A percentile compares a stretch with the other conserved stretches of the same genome.
These are phyloP conservation scores for Lactifluus hygrophoroides DNA, from an alignment of 768 basidiomycete species.

Conservation along the genomic window DNA sequence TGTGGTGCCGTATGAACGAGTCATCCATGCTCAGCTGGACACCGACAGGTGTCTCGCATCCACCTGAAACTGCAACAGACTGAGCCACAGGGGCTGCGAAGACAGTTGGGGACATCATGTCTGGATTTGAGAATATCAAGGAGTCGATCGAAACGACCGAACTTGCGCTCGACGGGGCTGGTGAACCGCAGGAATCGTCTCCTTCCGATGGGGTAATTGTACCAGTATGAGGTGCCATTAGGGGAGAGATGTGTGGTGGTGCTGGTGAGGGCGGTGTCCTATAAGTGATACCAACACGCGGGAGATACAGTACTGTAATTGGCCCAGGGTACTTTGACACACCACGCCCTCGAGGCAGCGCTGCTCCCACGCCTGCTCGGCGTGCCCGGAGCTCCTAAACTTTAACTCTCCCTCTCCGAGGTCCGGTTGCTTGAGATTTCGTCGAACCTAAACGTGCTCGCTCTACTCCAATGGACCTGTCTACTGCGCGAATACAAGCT, in stretches of 20 bases:
- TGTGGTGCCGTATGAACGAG: conserved; percentile 1
- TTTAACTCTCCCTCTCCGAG: too few species aligned
- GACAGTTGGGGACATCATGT: background rate
- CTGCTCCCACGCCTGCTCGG: background rate
- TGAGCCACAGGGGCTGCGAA: background rate
- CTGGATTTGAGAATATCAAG: background rate
- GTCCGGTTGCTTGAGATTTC: too few species aligned
- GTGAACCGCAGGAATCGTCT: background rate
- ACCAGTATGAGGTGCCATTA: background rate
- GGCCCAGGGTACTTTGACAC: too few species aligned
- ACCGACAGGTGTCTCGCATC: background rate
- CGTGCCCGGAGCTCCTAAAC: too few species aligned
- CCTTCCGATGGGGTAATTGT: background rate
- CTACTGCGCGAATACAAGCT: too few species aligned
- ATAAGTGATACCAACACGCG: conserved; percentile 3
- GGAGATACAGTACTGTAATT: too few species aligned
- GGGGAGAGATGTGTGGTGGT: background rate
- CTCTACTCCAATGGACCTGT: too few species aligned
- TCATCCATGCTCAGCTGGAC: background rate
- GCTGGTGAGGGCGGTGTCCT: background rate
- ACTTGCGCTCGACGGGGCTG: background rate
- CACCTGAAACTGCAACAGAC: background rate
- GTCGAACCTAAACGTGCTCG: too few species aligned
- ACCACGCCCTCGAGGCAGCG: background rate
- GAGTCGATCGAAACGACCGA: conserved; percentile 3